Evolutionary conservation across 2,329 filamentous ascomycete species (phyloP).

Genomic region (Colletotrichum sojae): DNA sequence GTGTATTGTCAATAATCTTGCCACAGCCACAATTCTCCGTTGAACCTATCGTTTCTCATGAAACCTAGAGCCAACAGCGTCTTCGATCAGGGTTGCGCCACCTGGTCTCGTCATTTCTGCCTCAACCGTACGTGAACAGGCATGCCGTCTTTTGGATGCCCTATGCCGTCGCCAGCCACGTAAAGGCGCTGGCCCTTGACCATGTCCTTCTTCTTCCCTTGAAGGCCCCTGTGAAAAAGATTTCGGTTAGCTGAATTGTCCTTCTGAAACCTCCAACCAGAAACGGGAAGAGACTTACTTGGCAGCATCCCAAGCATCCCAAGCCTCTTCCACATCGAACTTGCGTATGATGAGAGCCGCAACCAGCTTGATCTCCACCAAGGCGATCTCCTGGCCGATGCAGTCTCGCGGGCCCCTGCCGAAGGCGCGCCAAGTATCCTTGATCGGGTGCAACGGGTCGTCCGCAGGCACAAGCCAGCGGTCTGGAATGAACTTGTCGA

Average conservation of each 20-base stretch:
- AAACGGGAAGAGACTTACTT: slow-evolving; percentile 39
- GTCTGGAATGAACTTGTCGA: slow-evolving; percentile 54
- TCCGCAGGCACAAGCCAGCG: slow-evolving; percentile 46
- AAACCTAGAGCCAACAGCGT: no score
- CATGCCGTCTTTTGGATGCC: slow-evolving; percentile 55
- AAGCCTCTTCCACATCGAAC: slow-evolving; percentile 24
- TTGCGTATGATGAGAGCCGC: slow-evolving; percentile 26
- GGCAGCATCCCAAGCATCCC: slow-evolving; percentile 59
- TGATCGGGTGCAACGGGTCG: slow-evolving; percentile 36
- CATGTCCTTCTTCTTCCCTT: slow-evolving; percentile 46
- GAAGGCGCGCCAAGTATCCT: slow-evolving; percentile 67
- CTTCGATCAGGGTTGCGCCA: no score
- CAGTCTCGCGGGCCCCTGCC: slow-evolving; percentile 68
- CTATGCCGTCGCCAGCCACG: slow-evolving; percentile 46
- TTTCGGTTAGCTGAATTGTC: slow-evolving; percentile 18
- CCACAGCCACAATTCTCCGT: no score
- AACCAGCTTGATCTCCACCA: slow-evolving; percentile 63
- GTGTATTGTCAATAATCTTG: no score
- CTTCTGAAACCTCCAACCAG: not conserved
- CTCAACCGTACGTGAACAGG: slow-evolving; percentile 50
- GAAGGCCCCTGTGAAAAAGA: slow-evolving; percentile 11
- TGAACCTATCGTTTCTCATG: no score
- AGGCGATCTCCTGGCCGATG: slow-evolving; percentile 69
- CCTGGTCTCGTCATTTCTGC: slow-evolving; percentile 7
- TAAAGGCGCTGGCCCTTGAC: slow-evolving; percentile 51